Percentiles rank a stretch among this genome's conserved stretches.
phyloP scores from a whole-genome alignment of 768 basidiomycete genomes.

The Amylocystis lapponica region DNA sequence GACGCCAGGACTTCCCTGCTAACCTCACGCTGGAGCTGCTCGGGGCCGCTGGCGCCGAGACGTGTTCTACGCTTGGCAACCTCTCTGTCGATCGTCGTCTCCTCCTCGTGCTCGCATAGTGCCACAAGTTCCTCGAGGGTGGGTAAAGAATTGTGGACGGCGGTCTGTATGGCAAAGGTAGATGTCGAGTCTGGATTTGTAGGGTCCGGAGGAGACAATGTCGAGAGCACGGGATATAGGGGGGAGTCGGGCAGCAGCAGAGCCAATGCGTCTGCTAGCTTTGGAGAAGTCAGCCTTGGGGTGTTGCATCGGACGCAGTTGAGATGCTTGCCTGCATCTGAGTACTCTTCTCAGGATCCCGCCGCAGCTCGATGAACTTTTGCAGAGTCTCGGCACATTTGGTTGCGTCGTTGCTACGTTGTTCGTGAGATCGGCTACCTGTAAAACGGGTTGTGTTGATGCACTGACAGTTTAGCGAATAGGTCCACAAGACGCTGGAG shows the following conservation, averaged over 20 bases:
- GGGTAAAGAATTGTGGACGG: slow-evolving; percentile 66
- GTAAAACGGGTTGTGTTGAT: background rate
- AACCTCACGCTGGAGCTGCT: slow-evolving; percentile 57
- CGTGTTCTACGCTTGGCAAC: slow-evolving; percentile 74
- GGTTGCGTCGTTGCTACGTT: slow-evolving; percentile 56
- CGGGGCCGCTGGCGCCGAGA: slow-evolving; percentile 58
- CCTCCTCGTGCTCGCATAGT: slow-evolving; percentile 61
- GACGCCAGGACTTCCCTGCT: slow-evolving; percentile 54
- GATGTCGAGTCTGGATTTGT: slow-evolving; percentile 65
- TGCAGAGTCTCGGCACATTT: slow-evolving; percentile 83
- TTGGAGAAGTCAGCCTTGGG: no score
- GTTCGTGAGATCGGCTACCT: background rate
- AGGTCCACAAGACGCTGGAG: slow-evolving; percentile 54
- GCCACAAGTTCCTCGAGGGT: slow-evolving; percentile 66
- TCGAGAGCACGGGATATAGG: slow-evolving; percentile 53
- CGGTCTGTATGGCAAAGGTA: slow-evolving; percentile 49
- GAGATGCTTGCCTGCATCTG: slow-evolving; percentile 43
- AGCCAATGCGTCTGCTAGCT: slow-evolving; percentile 66
- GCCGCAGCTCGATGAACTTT: slow-evolving; percentile 60
- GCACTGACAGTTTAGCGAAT: slow-evolving; percentile 51
- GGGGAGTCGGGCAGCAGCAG: slow-evolving; percentile 73
- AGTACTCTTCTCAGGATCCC: slow-evolving; percentile 46
- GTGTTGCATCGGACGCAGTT: background rate
- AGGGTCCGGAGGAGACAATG: slow-evolving; percentile 69
- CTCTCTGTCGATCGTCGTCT: slow-evolving; percentile 51